These are phyloP conservation scores for Phytopythium delawarense DNA, from an alignment of 352 stramenopile genomes.

Conservation along the genomic window DNA sequence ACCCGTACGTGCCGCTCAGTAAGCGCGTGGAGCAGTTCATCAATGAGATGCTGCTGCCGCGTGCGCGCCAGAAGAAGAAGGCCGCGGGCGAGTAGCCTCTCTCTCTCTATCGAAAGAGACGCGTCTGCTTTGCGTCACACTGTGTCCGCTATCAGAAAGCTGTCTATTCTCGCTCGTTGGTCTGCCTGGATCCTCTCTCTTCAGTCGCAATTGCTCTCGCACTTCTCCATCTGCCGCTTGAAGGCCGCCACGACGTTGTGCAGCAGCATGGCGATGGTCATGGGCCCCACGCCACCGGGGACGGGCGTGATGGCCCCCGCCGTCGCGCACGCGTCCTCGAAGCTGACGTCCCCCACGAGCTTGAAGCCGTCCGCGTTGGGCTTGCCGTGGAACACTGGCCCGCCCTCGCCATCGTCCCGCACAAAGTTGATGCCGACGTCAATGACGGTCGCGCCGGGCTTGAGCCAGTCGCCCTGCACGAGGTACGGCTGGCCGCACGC, in stretches of 20 bases:
- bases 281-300: constrained; percentile 97
- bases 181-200: neutral
- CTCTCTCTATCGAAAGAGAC: neutral
- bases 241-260: constrained; percentile 84
- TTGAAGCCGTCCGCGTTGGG: constrained; percentile 89
- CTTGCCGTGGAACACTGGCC: constrained; percentile 35
- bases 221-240: constrained; percentile 53
- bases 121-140: neutral
- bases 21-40: constrained; percentile 80
- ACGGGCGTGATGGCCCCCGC: constrained; percentile 95
- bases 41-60: constrained; percentile 65
- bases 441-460: constrained; percentile 95
- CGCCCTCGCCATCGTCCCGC: constrained; percentile 40
- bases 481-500: constrained; percentile 95
- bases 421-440: constrained; percentile 99
- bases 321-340: constrained; percentile 71
- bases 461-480: constrained; percentile 95
- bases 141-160: neutral
- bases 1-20: constrained; percentile 70
- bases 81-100: constrained; percentile 3
- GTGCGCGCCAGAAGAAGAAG: constrained; percentile 70
- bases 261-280: constrained; percentile 97
- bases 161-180: constrained; percentile 1
- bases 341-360: constrained; percentile 97
- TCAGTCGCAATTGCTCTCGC: constrained; percentile 9